A percentile compares a stretch with the other conserved stretches of the same genome.
phyloP scores from a whole-genome alignment of 495 filamentous ascomycete genomes.

The Aspergillus nanangensis region DNA sequence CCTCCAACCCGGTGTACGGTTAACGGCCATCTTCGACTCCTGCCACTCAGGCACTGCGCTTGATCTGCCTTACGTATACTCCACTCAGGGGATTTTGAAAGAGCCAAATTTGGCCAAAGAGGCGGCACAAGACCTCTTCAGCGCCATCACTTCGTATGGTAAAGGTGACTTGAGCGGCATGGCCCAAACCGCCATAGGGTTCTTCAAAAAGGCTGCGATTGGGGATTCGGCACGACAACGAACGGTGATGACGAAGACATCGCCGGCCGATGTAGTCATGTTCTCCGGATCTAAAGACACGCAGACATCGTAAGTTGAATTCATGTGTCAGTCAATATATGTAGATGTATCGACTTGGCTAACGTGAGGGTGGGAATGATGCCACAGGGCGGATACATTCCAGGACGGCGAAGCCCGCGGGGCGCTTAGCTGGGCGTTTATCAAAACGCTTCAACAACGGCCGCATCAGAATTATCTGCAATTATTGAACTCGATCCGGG shows the following conservation, averaged over 20 bases:
- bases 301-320: slow-evolving; percentile 60
- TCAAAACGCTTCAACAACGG: slow-evolving; percentile 85
- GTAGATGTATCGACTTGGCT: too few relatives aligned
- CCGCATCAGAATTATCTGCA: slow-evolving; percentile 96
- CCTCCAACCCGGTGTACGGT: slow-evolving; percentile 76
- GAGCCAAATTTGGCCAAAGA: slow-evolving; percentile 98
- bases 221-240: slow-evolving; percentile 75
- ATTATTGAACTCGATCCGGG: slow-evolving; percentile 87
- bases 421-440: slow-evolving; percentile 96
- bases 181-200: slow-evolving; percentile 71
- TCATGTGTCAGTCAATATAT: too few relatives aligned
- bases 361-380: too few relatives aligned
- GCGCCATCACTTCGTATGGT: slow-evolving; percentile 80
- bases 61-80: slow-evolving; percentile 96
- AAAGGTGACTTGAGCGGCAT: slow-evolving; percentile 82
- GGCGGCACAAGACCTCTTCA: slow-evolving; percentile 85
- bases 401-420: slow-evolving; percentile 80
- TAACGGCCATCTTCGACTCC: slow-evolving; percentile 97
- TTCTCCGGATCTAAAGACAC: slow-evolving; percentile 95
- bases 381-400: slow-evolving; percentile 42
- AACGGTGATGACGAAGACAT: slow-evolving; percentile 83
- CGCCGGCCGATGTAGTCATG: slow-evolving; percentile 94
- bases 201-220: slow-evolving; percentile 86
- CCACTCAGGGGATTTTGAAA: slow-evolving; percentile 90
- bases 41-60: slow-evolving; percentile 96